A percentile compares a stretch with the other conserved stretches of the same genome.
Conservation (phyloP, 441 rosid genomes). For the Pelargonium cotyledonis region DNA sequence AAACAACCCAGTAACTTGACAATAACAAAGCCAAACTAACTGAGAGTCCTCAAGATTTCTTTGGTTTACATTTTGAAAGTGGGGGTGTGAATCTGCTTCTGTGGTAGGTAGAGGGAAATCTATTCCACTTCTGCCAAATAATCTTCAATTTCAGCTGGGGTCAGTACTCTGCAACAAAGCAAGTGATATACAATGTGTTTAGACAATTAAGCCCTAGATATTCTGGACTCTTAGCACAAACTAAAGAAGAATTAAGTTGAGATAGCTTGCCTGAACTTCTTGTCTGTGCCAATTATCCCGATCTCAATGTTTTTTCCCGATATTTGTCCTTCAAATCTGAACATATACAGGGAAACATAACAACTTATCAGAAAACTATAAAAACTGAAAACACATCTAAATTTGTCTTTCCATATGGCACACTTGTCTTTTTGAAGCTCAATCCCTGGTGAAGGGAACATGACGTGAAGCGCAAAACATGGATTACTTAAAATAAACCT, state of each 20-base stretch:
- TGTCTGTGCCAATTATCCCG: slow-evolving; percentile 84
- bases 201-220: neutral
- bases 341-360: neutral
- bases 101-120: neutral
- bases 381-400: neutral
- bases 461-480: neutral
- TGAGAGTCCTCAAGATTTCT: too few relatives aligned
- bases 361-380: neutral
- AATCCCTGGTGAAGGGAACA: neutral
- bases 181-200: neutral
- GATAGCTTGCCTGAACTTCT: slow-evolving; percentile 63
- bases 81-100: too few relatives aligned
- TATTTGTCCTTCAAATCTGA: slow-evolving; percentile 95
- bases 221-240: neutral
- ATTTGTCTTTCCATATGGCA: neutral
- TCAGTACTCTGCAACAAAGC: neutral
- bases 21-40: too few relatives aligned
- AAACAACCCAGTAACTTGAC: too few relatives aligned
- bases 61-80: too few relatives aligned
- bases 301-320: slow-evolving; percentile 94
- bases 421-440: neutral
- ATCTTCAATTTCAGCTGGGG: slow-evolving; percentile 8
- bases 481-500: neutral
- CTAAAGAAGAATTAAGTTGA: neutral
- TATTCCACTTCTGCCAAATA: slow-evolving; percentile 3